Evolutionary conservation across 129 eudicot species (phyloP), one percentile per base, ranked within the genome.

Genomic region (Centaurea solstitialis): DNA sequence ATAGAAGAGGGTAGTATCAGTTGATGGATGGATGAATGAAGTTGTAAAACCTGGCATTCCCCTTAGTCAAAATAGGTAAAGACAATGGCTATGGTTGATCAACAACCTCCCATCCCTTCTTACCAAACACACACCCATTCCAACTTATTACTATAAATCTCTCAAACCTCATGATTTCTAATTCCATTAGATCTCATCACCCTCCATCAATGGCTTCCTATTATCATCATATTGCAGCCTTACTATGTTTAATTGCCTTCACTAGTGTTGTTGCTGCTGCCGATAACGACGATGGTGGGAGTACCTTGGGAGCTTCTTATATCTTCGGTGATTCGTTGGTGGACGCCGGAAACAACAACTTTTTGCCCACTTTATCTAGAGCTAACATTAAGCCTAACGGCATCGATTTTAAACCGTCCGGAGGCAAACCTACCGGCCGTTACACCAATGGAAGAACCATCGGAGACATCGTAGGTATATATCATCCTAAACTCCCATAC

Each of bases 281-380:
- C 20, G 88, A 85, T 40, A 88, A 80, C 33, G 75, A 64, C 18
- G 75, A 64, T 17, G 81, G 80, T 0, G 65, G 65, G 22, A 57
- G 3, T 57, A 26, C 86, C 6, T 74, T 76, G 62, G 99, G 98
- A 70, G 99, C 99, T 83, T 96, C 98, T 0, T 96, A 85, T 72
- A 96, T 96, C n/a, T 96, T 96, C 75, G 99, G 99, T 1, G 99
- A 96, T 86, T 96, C 99, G 0, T 86, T 96, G 72, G 99, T 96
- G 1, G 99, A 96, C 80, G 97, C 97, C 0, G 99, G 99, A 21
- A 96, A 96, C 39, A 96, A 96, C 70, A 96, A 96, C 84, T 96
- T 88, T 79, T 79, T 96, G 74, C 87, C 78, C 0, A 93, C 98
- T 4, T 79, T 96, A 83, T 96, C 99, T 0, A 96, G 79, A 82